Evolutionary conservation across 441 rosid genomes (phyloP), one percentile per base, ranked within the genome.

Genomic region (Capsella rubella): DNA sequence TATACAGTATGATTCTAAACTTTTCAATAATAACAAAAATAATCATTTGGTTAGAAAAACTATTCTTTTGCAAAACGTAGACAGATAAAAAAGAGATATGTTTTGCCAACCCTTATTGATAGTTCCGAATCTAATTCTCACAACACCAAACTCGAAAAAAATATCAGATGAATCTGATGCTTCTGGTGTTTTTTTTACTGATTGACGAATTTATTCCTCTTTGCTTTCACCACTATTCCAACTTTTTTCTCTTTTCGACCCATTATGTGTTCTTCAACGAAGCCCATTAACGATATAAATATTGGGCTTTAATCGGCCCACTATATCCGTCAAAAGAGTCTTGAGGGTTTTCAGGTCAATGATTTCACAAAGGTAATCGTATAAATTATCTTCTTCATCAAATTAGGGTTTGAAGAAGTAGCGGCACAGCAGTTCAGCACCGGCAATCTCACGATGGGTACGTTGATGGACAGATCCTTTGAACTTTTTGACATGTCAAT

Each of bases 121-220:
- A 37, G 21, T 25, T 61, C 0, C 67, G 78, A 78, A 78, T 78
- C 78, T 61, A 29, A 67, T 54, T 72, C 81, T 31, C 61, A 29
- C 29, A n/a, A 35, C 74, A 72, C 73, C 60, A 60, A 72, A 28
- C 50, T 45, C 31, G n/a, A 35, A 76, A 76, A 28, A 64, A 71
- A 13, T 8, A 1, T 10, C 32, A 67, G 74, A n/a, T n/a, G n/a
- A 67, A 78, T 78, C 81, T 47, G 65, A 72, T 78, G 40, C 81
- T 59, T 29, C 29, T 47, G 12, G 34, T 14, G 35, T 37, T 59
- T 28, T 18, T 18, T 21, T 21, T 21, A 21, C 25, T 21, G 25
- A 28, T 72, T 60, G 56, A 59, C 73, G 69, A 71, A 77, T 53
- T 57, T 58, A 77, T 77, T 72, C 76, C 34, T 18, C 34, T 60